Evolutionary conservation across 345 rosid species (phyloP), one percentile per base, ranked within the genome.

Genomic region (Ailanthus altissimus): DNA sequence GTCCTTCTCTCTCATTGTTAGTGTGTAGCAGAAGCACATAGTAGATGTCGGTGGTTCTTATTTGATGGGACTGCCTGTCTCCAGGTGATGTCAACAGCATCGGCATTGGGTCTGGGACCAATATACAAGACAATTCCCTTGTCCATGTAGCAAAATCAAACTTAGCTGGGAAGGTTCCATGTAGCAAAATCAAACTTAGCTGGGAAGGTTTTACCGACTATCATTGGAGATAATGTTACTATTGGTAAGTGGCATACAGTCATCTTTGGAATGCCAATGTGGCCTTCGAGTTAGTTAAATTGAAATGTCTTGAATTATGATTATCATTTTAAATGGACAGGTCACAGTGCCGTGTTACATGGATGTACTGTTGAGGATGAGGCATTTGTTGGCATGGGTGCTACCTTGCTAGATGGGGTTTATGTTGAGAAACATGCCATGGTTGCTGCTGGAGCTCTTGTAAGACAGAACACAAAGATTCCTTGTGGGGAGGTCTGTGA

Each of bases 381-480:
- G 79, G 91, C 98, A 47, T 92, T 89, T 79, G 88, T 94, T 75
- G 95, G 97, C 64, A 78, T 92, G 88, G 90, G 95, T 72, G 94
- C 98, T 63, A 88, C 92, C 51, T 80, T 94, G 50, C 88, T 94
- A 69, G 98, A 94, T 82, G 98, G 97, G 63, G 93, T 84, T 78
- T 87, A 86, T 86, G 94, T 94, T 76, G 95, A 92, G 86, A 94
- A 94, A 84, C 85, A 94, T 84, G 93, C 88, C 75, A 90, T 94
- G 91, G 92, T 94, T 85, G 93, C 95, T 83, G 92, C 98, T 5
- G 98, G 98, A 60, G 91, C 98, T 79, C 97, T 94, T 78, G 98
- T 94, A 51, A 84, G 96, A 78, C 98, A 94, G 84, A 90, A 92
- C 75, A 87, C 97, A 56, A 89, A 74, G 87, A 90, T 94, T 66